Conservation (phyloP, 257 asterid genomes). For the Handroanthus guayacan region DNA sequence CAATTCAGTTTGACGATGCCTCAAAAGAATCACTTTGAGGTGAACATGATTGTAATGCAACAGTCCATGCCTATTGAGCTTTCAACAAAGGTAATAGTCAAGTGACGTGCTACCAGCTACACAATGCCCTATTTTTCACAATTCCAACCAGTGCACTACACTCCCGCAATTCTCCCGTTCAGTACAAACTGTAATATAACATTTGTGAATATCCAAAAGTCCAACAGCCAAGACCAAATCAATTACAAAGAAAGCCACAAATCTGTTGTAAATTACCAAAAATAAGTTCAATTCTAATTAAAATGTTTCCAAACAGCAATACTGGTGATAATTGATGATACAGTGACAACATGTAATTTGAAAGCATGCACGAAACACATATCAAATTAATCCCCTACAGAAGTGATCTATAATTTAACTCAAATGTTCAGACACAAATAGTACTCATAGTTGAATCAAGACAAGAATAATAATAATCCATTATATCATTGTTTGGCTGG, state of each 20-base stretch:
- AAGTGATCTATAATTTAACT: background rate
- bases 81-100: too few relatives aligned
- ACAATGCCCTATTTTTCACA: too few relatives aligned
- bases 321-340: background rate
- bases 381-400: background rate
- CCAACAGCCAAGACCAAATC: background rate
- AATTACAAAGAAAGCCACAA: background rate
- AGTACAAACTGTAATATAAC: background rate
- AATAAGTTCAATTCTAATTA: background rate
- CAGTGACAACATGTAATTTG: conserved; percentile 10
- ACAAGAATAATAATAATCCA: conserved; percentile 1
- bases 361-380: conserved; percentile 6
- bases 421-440: background rate
- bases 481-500: conserved; percentile 19
- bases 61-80: too few relatives aligned
- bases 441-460: background rate
- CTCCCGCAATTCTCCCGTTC: too few relatives aligned
- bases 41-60: too few relatives aligned
- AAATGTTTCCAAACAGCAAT: background rate
- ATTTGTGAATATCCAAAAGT: background rate
- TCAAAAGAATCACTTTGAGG: too few relatives aligned
- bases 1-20: too few relatives aligned
- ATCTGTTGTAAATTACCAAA: background rate
- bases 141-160: too few relatives aligned
- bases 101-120: too few relatives aligned